Conservation (phyloP, 306 rosid species). For the Sindora glabra region DNA sequence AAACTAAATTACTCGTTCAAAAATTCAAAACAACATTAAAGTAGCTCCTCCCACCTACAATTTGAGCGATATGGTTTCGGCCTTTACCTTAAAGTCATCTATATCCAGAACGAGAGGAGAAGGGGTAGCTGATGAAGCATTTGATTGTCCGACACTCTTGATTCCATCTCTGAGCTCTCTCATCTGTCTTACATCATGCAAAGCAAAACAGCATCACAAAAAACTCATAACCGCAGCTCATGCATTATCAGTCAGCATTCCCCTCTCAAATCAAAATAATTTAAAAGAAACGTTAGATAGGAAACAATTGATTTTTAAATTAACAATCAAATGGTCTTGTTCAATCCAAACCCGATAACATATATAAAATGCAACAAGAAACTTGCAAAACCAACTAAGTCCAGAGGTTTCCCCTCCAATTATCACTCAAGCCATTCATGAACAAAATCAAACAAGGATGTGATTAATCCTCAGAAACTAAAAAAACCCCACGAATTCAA, state of each 20-base stretch:
- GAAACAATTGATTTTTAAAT: neutral
- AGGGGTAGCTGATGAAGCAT: conserved; percentile 44
- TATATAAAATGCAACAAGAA: neutral
- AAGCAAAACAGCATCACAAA: neutral
- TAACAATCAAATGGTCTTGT: neutral
- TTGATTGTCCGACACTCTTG: conserved; percentile 17
- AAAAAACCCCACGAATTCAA: neutral
- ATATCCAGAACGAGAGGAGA: conserved; percentile 81
- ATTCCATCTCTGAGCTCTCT: conserved; percentile 57
- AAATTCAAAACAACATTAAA: neutral
- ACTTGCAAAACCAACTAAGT: neutral
- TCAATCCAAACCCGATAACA: neutral
- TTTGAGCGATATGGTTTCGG: neutral
- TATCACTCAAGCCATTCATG: neutral
- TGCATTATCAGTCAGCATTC: neutral
- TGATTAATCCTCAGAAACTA: neutral
- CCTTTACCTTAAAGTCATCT: conserved; percentile 84
- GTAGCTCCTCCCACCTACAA: neutral
- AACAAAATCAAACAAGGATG: neutral
- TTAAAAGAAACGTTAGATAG: neutral
- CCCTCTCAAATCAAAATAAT: neutral
- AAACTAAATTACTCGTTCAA: neutral
- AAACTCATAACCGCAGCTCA: neutral
- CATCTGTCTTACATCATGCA: conserved; percentile 33
- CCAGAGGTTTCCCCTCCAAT: neutral